phyloP scores from a whole-genome alignment of 768 basidiomycete species.

The Leccinellum rugosiceps region DNA sequence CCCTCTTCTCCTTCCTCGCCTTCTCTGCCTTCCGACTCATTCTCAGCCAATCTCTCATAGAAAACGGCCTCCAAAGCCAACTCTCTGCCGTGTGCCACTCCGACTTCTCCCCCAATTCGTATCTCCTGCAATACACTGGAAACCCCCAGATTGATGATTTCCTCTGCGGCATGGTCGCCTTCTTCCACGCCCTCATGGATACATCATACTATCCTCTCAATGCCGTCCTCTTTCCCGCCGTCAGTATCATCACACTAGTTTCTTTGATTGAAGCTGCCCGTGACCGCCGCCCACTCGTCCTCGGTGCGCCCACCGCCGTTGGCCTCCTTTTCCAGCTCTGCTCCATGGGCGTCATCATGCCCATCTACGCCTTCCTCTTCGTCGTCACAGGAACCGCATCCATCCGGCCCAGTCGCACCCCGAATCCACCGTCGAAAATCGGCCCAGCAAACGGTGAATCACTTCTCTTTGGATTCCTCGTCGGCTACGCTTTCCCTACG shows the following conservation, averaged over 20 bases:
- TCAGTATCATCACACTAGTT: conserved; percentile 28
- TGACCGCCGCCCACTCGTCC: conserved; percentile 29
- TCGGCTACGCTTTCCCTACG: conserved; percentile 46
- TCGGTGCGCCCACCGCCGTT: conserved; percentile 42
- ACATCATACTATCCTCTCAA: conserved; percentile 15
- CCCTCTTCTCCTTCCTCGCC: conserved; percentile 17
- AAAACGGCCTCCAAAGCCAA: conserved; percentile 8
- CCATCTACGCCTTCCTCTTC: conserved; percentile 48
- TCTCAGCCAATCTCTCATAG: conserved; percentile 9
- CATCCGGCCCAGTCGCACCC: background rate
- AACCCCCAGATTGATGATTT: conserved; percentile 31
- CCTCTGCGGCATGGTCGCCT: conserved; percentile 43
- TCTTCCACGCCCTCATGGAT: conserved; percentile 40
- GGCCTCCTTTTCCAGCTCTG: conserved; percentile 40
- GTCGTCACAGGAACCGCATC: conserved; percentile 36
- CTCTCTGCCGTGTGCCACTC: conserved; percentile 35
- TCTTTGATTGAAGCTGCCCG: conserved; percentile 46
- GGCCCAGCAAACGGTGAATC: conserved; percentile 50
- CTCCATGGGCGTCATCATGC: conserved; percentile 41
- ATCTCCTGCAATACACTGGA: conserved; percentile 42
- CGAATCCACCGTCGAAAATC: conserved; percentile 24
- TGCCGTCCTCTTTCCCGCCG: conserved; percentile 9
- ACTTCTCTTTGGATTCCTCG: conserved; percentile 43
- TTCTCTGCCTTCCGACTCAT: conserved; percentile 11
- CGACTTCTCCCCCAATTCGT: conserved; percentile 20